Percentiles rank a stretch among this genome's conserved stretches.
Conservation (phyloP, 805 yeast genomes). For the Myxozyma vanderwaltii region DNA sequence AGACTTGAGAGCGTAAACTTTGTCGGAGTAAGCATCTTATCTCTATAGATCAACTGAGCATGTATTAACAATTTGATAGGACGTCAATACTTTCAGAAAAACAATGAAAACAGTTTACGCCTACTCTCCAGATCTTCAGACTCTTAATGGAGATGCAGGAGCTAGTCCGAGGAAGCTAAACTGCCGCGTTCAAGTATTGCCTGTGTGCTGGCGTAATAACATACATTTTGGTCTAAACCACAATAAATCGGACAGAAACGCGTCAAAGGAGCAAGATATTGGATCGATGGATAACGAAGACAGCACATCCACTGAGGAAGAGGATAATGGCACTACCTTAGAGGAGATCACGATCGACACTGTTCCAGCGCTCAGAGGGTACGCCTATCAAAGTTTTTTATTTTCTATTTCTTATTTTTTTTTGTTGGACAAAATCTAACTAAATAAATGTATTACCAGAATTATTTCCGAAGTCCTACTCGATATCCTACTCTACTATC, state of each 20-base stretch:
- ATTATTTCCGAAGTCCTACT: slow-evolving; percentile 83
- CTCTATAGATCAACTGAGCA: neutral
- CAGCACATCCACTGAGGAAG: slow-evolving; percentile 1
- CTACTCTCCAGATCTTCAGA: slow-evolving; percentile 31
- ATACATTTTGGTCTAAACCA: slow-evolving; percentile 37
- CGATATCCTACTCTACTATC: slow-evolving; percentile 76
- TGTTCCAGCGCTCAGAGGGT: slow-evolving; percentile 55
- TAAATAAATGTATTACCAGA: no score
- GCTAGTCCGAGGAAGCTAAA: slow-evolving; percentile 20
- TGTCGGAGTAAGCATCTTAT: slow-evolving; percentile 56
- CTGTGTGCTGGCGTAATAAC: slow-evolving; percentile 87
- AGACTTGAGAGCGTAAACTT: slow-evolving; percentile 81
- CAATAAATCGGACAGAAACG: slow-evolving; percentile 8
- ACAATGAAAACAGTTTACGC: slow-evolving; percentile 32
- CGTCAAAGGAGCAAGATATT: slow-evolving; percentile 25
- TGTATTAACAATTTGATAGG: slow-evolving; percentile 7
- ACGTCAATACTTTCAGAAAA: slow-evolving; percentile 35
- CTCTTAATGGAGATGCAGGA: slow-evolving; percentile 27
- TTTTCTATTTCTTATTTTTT: no score
- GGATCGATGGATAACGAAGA: slow-evolving; percentile 42
- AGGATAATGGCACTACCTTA: slow-evolving; percentile 53
- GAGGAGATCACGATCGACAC: slow-evolving; percentile 74
- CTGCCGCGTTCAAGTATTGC: slow-evolving; percentile 75
- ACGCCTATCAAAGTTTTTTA: no score
- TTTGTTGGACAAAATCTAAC: no score